phyloP scores from a whole-genome alignment of 2,329 filamentous ascomycete genomes.

The Hymenoscyphus repandus region DNA sequence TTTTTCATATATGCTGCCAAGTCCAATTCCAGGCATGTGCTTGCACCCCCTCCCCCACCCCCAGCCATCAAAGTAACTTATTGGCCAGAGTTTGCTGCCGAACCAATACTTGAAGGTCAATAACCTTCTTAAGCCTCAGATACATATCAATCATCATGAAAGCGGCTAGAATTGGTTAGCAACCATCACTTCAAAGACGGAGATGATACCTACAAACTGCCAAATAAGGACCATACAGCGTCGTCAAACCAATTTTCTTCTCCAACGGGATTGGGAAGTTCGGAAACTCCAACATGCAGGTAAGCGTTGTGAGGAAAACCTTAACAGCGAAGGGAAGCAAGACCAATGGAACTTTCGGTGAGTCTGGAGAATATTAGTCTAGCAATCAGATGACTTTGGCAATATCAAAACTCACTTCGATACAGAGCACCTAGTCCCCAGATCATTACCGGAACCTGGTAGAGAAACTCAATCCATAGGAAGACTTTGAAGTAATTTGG shows the following conservation, averaged over 20 bases:
- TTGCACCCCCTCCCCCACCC: too few species aligned
- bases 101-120: background rate
- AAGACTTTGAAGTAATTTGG: conserved; percentile 56
- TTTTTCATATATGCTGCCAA: too few species aligned
- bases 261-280: conserved; percentile 44
- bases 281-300: conserved; percentile 57
- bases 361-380: conserved; percentile 35
- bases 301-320: conserved; percentile 55
- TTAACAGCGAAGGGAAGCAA: conserved; percentile 55
- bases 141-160: conserved; percentile 2
- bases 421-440: conserved; percentile 54
- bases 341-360: conserved; percentile 52
- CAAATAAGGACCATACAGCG: conserved; percentile 53
- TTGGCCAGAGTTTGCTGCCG: too few species aligned
- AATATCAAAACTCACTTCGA: conserved; percentile 34
- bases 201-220: conserved; percentile 43
- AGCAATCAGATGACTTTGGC: background rate
- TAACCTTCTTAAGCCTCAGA: background rate
- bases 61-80: too few species aligned
- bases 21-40: too few species aligned
- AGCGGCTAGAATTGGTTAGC: background rate
- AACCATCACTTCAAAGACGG: too few species aligned
- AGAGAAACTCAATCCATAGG: conserved; percentile 53
- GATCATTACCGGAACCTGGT: conserved; percentile 55
- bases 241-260: conserved; percentile 45